These are phyloP conservation scores for Neurospora pannonica DNA, from an alignment of 495 filamentous ascomycete genomes.

Conservation along the genomic window DNA sequence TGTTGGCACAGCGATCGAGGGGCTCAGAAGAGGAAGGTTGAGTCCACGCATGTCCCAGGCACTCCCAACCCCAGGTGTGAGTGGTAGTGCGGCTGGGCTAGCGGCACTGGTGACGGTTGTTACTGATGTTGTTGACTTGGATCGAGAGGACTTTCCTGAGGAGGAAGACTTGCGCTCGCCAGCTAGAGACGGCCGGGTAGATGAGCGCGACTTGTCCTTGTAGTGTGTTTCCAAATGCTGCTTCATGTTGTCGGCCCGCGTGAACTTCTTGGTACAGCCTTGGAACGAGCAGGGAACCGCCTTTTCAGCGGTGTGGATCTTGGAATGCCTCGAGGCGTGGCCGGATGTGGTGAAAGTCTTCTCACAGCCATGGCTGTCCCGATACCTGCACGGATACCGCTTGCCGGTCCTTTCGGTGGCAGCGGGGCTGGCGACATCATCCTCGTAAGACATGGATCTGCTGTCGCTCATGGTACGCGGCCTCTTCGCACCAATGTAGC, in stretches of 20 bases:
- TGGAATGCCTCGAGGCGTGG: slow-evolving; percentile 90
- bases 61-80: slow-evolving; percentile 12
- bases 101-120: neutral
- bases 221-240: slow-evolving; percentile 88
- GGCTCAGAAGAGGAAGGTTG: slow-evolving; percentile 27
- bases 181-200: slow-evolving; percentile 14
- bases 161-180: slow-evolving; percentile 24
- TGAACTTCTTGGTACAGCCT: slow-evolving; percentile 84
- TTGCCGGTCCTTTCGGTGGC: slow-evolving; percentile 38
- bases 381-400: slow-evolving; percentile 56
- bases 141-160: slow-evolving; percentile 22
- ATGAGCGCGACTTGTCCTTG: slow-evolving; percentile 39
- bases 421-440: slow-evolving; percentile 33
- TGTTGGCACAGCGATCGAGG: slow-evolving; percentile 21
- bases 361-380: slow-evolving; percentile 56
- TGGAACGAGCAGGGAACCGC: slow-evolving; percentile 72
- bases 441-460: slow-evolving; percentile 21
- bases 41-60: slow-evolving; percentile 36
- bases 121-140: slow-evolving; percentile 8
- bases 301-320: slow-evolving; percentile 95
- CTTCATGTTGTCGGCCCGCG: slow-evolving; percentile 97
- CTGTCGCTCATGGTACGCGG: slow-evolving; percentile 21
- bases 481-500: slow-evolving; percentile 23
- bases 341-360: slow-evolving; percentile 93
- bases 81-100: neutral